Evolutionary conservation across 2,329 filamentous ascomycete species (phyloP).

Genomic region (Colletotrichum sp.): DNA sequence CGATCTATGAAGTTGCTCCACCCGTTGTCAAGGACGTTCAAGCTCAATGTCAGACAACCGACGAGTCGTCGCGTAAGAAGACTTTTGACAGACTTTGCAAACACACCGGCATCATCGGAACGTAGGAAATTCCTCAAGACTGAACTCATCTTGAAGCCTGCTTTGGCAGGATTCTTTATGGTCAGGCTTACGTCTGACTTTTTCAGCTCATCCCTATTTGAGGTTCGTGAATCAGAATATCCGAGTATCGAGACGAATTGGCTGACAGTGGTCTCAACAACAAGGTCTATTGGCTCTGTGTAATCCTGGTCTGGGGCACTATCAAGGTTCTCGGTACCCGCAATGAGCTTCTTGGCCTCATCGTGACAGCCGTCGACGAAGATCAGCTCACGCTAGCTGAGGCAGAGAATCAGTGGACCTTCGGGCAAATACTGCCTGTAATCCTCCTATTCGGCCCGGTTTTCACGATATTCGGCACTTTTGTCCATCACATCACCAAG

Average conservation of each 20-base stretch:
- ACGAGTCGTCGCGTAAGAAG: not conserved
- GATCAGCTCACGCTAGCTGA: not conserved
- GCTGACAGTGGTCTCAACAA: not conserved
- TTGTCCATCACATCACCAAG: not conserved
- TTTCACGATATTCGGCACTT: not conserved
- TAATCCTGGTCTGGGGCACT: not conserved
- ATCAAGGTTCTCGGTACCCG: not conserved
- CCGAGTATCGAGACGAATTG: not conserved
- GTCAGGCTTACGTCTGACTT: not conserved
- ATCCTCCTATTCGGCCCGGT: not conserved
- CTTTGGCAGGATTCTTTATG: not conserved
- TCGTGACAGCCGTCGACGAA: not conserved
- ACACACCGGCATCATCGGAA: not conserved
- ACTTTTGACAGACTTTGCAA: not conserved
- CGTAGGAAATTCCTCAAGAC: not conserved
- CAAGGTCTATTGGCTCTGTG: not conserved
- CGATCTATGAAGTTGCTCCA: not conserved
- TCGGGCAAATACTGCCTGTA: not conserved
- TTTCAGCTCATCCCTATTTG: not conserved
- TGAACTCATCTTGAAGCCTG: not conserved
- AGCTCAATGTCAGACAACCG: not conserved
- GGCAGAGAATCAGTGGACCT: not conserved
- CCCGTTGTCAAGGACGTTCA: not conserved
- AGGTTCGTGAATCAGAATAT: not conserved
- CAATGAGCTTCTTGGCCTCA: not conserved